Evolutionary conservation across 305 asterid genomes (phyloP).

Genomic region (Solanum aculeatissimum): DNA sequence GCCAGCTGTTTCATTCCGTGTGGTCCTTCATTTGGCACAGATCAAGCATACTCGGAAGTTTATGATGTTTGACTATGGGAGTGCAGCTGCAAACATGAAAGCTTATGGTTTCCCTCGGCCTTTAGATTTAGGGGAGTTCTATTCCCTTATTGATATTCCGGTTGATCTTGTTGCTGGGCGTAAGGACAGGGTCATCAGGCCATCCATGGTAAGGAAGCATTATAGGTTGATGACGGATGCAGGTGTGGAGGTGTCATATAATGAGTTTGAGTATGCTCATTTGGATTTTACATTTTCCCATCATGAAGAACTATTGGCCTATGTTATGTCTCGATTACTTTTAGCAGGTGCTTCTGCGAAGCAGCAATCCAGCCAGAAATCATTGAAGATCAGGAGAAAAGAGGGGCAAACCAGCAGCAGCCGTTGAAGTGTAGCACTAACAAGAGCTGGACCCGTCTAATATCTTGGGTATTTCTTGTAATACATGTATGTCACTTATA

Average conservation of each 20-base stretch:
- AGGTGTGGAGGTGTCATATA: slow-evolving; percentile 63
- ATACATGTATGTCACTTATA: neutral
- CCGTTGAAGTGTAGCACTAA: slow-evolving; percentile 3
- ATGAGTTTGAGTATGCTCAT: slow-evolving; percentile 90
- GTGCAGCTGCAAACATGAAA: slow-evolving; percentile 53
- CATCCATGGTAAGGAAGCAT: slow-evolving; percentile 84
- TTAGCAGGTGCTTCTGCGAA: slow-evolving; percentile 46
- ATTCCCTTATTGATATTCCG: slow-evolving; percentile 64
- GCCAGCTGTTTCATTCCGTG: slow-evolving; percentile 89
- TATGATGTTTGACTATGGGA: slow-evolving; percentile 79
- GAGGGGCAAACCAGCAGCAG: slow-evolving; percentile 16
- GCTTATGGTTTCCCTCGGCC: slow-evolving; percentile 72
- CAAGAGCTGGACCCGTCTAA: neutral
- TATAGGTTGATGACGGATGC: slow-evolving; percentile 71
- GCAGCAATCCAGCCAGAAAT: slow-evolving; percentile 20
- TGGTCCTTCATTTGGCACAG: slow-evolving; percentile 84
- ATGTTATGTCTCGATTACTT: slow-evolving; percentile 75
- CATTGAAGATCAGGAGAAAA: slow-evolving; percentile 40
- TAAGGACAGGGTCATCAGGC: slow-evolving; percentile 73
- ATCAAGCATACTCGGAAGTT: slow-evolving; percentile 69
- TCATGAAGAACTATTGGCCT: slow-evolving; percentile 68
- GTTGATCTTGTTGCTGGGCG: slow-evolving; percentile 92
- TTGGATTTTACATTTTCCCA: slow-evolving; percentile 95
- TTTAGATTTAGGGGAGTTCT: slow-evolving; percentile 65
- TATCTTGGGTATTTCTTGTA: neutral